Evolutionary conservation across 139 green algal species (phyloP), one percentile per base, ranked within the genome.

Genomic region (Chlorella ohadii): DNA sequence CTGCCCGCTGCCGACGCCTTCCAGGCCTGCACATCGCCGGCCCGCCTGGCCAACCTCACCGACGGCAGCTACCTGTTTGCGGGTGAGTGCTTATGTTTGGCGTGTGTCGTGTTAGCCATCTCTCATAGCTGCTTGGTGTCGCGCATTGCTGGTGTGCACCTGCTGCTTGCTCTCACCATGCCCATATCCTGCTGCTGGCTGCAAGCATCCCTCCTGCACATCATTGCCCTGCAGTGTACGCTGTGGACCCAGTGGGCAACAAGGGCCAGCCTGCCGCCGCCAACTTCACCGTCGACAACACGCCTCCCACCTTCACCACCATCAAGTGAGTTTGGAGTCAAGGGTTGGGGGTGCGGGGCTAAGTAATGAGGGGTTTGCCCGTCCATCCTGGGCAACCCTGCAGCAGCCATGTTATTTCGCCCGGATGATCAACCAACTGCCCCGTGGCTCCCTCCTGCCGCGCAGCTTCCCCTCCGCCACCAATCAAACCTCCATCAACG

Each of bases 61-160:
- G 87, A 84, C 27, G 87, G 87, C 17, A 51, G 39, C 34, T 90
- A 90, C 74, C 28, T 36, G 23, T 87, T 72, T 72, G 76, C 57
- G 1, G 76, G 76, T 82, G 57, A 38, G 76, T 20, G 44, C 44
- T 16, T 51, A 9, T 51, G 44, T 51, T 51, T n/a, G n/a, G n/a
- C 44, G 44, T 51, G 44, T 51, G 44, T 9, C 7, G 6, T 51
- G 44, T 9, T 9, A 9, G 7, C 44, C 6, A 9, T 51, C 44
- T 51, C 44, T 51, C 44, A 6, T n/a, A 6, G 44, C 44, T 51
- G 44, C 44, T 9, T 51, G 44, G 44, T n/a, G n/a, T n/a, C n/a
- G n/a, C n/a, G n/a, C n/a, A n/a, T n/a, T n/a, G n/a, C n/a, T n/a
- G n/a, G n/a, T n/a, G n/a, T n/a, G n/a, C n/a, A n/a, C n/a, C n/a